phyloP scores from a whole-genome alignment of 805 yeast species.

The Grigorovia humatica region DNA sequence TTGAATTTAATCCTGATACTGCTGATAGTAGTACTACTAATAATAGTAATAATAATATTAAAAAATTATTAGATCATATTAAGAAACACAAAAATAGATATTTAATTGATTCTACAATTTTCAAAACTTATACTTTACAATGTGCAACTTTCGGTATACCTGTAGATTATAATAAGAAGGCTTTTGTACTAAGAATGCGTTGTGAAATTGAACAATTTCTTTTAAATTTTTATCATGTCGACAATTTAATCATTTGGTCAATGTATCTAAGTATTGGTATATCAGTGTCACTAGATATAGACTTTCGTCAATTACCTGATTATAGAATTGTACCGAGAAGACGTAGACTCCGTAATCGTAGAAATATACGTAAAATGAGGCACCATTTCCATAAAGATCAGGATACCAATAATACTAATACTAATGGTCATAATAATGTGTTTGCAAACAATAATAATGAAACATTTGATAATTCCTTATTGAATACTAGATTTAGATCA shows the following conservation, averaged over 20 bases:
- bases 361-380: constrained; percentile 52
- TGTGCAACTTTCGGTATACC: constrained; percentile 80
- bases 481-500: background rate
- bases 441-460: background rate
- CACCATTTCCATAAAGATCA: too few species aligned
- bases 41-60: constrained; percentile 4
- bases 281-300: constrained; percentile 69
- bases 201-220: constrained; percentile 77
- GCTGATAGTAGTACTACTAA: constrained; percentile 13
- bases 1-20: constrained; percentile 18
- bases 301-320: constrained; percentile 58
- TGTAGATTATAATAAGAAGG: constrained; percentile 64
- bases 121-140: constrained; percentile 71
- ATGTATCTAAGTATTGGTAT: constrained; percentile 62
- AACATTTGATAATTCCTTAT: background rate
- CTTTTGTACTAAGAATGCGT: constrained; percentile 61
- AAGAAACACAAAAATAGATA: constrained; percentile 15
- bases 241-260: constrained; percentile 72
- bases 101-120: constrained; percentile 30
- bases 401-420: too few species aligned
- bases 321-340: constrained; percentile 78
- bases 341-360: constrained; percentile 49
- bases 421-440: too few species aligned
- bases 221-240: constrained; percentile 49
- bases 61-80: constrained; percentile 5